Percentiles rank a stretch among this genome's conserved stretches.
Conservation (phyloP, 352 stramenopile species). For the Pythium monospermum region DNA sequence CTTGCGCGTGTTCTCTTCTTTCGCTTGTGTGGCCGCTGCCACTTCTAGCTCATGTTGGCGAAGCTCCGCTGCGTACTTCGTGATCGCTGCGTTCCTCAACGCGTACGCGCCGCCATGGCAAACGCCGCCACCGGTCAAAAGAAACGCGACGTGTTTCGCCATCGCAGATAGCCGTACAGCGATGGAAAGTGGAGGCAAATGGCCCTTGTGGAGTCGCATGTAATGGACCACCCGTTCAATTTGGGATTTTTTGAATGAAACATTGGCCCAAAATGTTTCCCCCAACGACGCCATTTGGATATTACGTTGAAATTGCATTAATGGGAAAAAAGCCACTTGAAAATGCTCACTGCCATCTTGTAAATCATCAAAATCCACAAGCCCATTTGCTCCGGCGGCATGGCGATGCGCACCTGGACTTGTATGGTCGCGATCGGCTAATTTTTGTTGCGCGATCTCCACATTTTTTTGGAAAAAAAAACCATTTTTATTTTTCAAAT, state of each 20-base stretch:
- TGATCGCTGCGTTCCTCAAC: constrained; percentile 32
- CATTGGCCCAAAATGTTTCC: constrained; percentile 41
- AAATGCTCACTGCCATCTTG: constrained; percentile 50
- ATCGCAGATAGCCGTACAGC: constrained; percentile 26
- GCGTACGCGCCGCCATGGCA: constrained; percentile 26
- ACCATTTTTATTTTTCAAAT: constrained; percentile 37
- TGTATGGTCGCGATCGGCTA: constrained; percentile 29
- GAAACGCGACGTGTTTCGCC: constrained; percentile 2
- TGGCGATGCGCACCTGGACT: constrained; percentile 12
- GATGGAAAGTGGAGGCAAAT: constrained; percentile 40
- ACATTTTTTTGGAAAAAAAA: constrained; percentile 67
- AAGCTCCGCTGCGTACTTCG: constrained; percentile 41
- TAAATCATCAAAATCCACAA: constrained; percentile 56
- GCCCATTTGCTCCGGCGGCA: constrained; percentile 17
- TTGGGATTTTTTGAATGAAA: constrained; percentile 31
- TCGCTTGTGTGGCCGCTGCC: constrained; percentile 5
- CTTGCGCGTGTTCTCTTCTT: constrained; percentile 8
- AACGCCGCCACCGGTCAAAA: constrained; percentile 14
- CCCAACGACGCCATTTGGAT: constrained; percentile 40
- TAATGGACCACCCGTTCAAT: constrained; percentile 54
- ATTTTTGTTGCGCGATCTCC: constrained; percentile 45
- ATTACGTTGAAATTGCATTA: constrained; percentile 61
- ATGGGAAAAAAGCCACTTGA: constrained; percentile 59
- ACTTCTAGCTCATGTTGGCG: constrained; percentile 15
- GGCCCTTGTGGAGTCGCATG: constrained; percentile 50